These are phyloP conservation scores for Pholiota microspora DNA, from an alignment of 768 basidiomycete species.

Conservation along the genomic window DNA sequence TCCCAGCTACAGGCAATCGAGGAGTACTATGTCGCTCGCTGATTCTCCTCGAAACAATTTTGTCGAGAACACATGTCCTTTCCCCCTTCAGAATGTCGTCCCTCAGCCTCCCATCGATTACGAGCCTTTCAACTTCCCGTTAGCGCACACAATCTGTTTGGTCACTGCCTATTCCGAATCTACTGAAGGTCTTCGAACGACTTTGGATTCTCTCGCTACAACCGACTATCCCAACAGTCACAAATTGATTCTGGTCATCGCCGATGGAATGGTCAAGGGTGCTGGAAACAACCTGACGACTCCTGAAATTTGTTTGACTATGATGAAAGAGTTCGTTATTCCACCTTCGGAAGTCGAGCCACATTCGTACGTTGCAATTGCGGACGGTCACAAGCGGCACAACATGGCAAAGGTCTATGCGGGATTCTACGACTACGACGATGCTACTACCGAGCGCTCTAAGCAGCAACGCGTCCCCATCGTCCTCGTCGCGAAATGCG, in stretches of 20 bases:
- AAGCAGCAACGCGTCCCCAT: constrained; percentile 98
- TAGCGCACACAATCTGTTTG: constrained; percentile 90
- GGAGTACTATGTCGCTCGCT: constrained; percentile 76
- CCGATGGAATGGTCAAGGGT: constrained; percentile 98
- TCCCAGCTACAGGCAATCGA: constrained; percentile 69
- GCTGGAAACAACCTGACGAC: constrained; percentile 87
- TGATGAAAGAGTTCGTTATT: constrained; percentile 96
- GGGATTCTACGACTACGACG: constrained; percentile 95
- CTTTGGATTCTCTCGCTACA: constrained; percentile 96
- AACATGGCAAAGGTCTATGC: constrained; percentile 99
- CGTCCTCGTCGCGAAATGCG: constrained; percentile 92
- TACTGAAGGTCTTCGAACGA: constrained; percentile 92
- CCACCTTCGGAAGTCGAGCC: constrained; percentile 82
- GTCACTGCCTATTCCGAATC: constrained; percentile 99
- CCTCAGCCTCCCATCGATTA: constrained; percentile 90
- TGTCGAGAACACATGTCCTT: constrained; percentile 79
- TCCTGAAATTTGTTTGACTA: constrained; percentile 88
- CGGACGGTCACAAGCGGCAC: constrained; percentile 99
- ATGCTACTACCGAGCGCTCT: constrained; percentile 80
- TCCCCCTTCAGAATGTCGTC: constrained; percentile 88
- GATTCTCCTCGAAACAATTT: constrained; percentile 47
- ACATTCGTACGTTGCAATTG: constrained; percentile 97
- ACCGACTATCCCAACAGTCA: constrained; percentile 99
- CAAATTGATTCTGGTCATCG: constrained; percentile 92
- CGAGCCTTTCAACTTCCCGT: constrained; percentile 95